Base-by-base conservation (phyloP, 352 stramenopile genomes). In the Blastocystis sp. region DNA sequence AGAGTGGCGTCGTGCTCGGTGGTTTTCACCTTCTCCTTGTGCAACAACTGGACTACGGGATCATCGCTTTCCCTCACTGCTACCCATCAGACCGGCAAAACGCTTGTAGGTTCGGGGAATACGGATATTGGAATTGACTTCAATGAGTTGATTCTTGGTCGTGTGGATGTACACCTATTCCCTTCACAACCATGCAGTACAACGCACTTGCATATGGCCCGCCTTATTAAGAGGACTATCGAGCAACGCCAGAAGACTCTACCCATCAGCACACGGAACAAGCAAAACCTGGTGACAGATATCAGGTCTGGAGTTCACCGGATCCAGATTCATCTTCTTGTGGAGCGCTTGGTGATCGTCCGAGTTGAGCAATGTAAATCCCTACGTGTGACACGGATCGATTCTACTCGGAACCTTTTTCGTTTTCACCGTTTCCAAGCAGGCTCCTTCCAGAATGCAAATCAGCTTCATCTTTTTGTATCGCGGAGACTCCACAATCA, bases 1-100 rank as follows among this genome's bases (percentile, higher is more conserved):
- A 99, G 63, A 0, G 85, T 91, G 37, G 91, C 95, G 80, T 96
- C 97, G 82, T 95, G 94, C 80, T 98, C 95, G n/a, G 95, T 96
- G 70, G 97, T 98, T 82, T 97, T 96, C 91, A 99, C 99, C 93
- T 99, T 99, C 92, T 99, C 95, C 93, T 98, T 99, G 93, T 99
- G 97, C 29, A 99, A 94, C 81, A 99, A 91, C 94, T 99, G 98
- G 71, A 99, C 97, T 97, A 91, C 93, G 21, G n/a, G 94, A 74
- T 91, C 2, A 79, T 33, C 26, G 88, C 92, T 66, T 60, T 94
- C 93, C 96, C 92, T 98, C 98, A 10, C 9, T 93, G 93, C 77
- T 74, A 97, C 95, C 94, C 95, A 98, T 98, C 55, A 98, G 93
- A 91, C 96, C 96, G 9, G 95, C 93, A 90, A 98, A 98, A 59